A percentile compares a stretch with the other conserved stretches of the same genome.
Evolutionary conservation across 2,329 filamentous ascomycete genomes (phyloP).

Genomic region (Metarhizium humberi): DNA sequence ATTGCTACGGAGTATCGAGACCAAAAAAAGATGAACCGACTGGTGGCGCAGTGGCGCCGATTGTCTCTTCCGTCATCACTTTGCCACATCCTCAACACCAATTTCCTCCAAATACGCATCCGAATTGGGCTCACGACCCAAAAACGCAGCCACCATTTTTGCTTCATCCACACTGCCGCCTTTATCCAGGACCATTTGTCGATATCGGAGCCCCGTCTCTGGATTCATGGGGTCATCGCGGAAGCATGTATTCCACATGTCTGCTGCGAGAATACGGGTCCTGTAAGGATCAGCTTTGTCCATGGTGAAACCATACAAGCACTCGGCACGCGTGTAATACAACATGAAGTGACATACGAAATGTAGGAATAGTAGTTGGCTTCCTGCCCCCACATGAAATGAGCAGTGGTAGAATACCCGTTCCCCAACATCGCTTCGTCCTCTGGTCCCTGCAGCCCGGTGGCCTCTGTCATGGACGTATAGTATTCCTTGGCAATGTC

Average conservation of each 20-base stretch:
- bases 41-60: too few species aligned
- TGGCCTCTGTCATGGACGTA: not conserved
- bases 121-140: constrained; percentile 1
- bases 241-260: constrained; percentile 3
- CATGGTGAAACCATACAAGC: not conserved
- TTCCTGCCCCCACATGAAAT: constrained; percentile 1
- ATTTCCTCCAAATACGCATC: not conserved
- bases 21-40: too few species aligned
- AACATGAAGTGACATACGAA: not conserved
- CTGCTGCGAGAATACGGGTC: constrained; percentile 2
- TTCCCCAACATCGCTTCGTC: not conserved
- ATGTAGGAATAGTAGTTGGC: constrained; percentile 5
- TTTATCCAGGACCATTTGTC: constrained; percentile 1
- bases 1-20: too few species aligned
- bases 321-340: not conserved
- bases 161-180: constrained; percentile 4
- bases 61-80: not conserved
- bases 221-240: not conserved
- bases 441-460: not conserved
- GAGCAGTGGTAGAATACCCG: not conserved
- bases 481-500: not conserved
- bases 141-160: not conserved
- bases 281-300: not conserved
- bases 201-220: not conserved
- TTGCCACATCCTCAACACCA: not conserved